Evolutionary conservation across 768 basidiomycete genomes (phyloP).

Genomic region (Amanita muscaria): DNA sequence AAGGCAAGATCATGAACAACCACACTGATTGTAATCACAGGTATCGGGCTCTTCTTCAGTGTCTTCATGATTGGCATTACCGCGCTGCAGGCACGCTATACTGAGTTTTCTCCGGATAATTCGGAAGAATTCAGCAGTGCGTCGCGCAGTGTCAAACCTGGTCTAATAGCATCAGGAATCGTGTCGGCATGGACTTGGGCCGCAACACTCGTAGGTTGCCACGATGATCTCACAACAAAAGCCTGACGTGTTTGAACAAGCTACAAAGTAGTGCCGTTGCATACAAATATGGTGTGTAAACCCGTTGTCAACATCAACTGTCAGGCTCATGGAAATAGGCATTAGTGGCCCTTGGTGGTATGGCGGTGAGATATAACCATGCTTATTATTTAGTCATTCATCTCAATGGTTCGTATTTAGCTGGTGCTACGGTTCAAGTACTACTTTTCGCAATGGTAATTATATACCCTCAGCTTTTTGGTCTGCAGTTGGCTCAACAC

Average conservation of each 20-base stretch:
- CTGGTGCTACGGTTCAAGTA: slow-evolving; percentile 83
- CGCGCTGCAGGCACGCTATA: slow-evolving; percentile 77
- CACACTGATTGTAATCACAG: slow-evolving; percentile 24
- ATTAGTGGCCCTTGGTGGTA: slow-evolving; percentile 90
- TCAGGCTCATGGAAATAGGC: slow-evolving; percentile 21
- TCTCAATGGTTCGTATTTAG: slow-evolving; percentile 15
- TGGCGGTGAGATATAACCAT: slow-evolving; percentile 31
- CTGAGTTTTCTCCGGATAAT: slow-evolving; percentile 65
- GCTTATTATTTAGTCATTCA: background rate
- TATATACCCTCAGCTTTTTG: background rate
- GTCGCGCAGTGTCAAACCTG: slow-evolving; percentile 79
- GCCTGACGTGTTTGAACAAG: slow-evolving; percentile 17
- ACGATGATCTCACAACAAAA: too few species aligned
- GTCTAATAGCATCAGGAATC: slow-evolving; percentile 87
- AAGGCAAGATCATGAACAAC: background rate
- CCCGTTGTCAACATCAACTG: background rate
- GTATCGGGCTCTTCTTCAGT: slow-evolving; percentile 85
- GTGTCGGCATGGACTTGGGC: slow-evolving; percentile 93
- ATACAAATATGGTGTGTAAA: slow-evolving; percentile 60
- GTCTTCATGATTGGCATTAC: slow-evolving; percentile 74
- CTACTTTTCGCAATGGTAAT: slow-evolving; percentile 79
- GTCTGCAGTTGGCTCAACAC: background rate
- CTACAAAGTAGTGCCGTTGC: slow-evolving; percentile 78
- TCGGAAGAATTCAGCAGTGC: slow-evolving; percentile 83
- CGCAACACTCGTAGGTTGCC: slow-evolving; percentile 50